A percentile compares a stretch with the other conserved stretches of the same genome.
phyloP scores from a whole-genome alignment of 176 grass and related monocot genomes.

The Eragrostis curvula region DNA sequence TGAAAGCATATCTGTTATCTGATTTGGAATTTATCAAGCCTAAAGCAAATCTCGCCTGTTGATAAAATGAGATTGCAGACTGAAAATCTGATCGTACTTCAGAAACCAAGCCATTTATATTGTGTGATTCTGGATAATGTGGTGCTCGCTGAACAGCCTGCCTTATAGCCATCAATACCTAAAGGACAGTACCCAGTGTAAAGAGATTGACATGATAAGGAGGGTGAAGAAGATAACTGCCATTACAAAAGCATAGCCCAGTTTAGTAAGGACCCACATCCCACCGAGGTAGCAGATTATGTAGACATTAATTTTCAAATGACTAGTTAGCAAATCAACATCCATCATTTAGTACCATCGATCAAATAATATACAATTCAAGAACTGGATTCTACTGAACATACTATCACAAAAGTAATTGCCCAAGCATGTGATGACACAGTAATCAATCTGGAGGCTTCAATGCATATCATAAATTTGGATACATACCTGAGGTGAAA shows the following conservation, averaged over 20 bases:
- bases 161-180: slow-evolving; percentile 86
- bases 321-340: slow-evolving; percentile 16
- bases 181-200: slow-evolving; percentile 34
- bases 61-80: slow-evolving; percentile 75
- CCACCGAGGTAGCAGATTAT: slow-evolving; percentile 1
- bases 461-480: slow-evolving; percentile 5
- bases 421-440: slow-evolving; percentile 19
- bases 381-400: background rate
- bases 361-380: slow-evolving; percentile 12
- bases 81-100: slow-evolving; percentile 82
- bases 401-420: background rate
- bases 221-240: background rate
- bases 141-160: slow-evolving; percentile 85
- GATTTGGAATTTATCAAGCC: slow-evolving; percentile 44
- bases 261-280: slow-evolving; percentile 12
- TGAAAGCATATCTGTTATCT: slow-evolving; percentile 52
- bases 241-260: slow-evolving; percentile 1
- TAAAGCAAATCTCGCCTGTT: slow-evolving; percentile 64
- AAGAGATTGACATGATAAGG: slow-evolving; percentile 22
- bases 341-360: slow-evolving; percentile 12
- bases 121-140: slow-evolving; percentile 81
- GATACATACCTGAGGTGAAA: slow-evolving; percentile 74
- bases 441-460: slow-evolving; percentile 2
- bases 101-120: slow-evolving; percentile 85
- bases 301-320: background rate